Evolutionary conservation across 352 stramenopile genomes (phyloP).

Genomic region (Phytopythium chamaehyphon): DNA sequence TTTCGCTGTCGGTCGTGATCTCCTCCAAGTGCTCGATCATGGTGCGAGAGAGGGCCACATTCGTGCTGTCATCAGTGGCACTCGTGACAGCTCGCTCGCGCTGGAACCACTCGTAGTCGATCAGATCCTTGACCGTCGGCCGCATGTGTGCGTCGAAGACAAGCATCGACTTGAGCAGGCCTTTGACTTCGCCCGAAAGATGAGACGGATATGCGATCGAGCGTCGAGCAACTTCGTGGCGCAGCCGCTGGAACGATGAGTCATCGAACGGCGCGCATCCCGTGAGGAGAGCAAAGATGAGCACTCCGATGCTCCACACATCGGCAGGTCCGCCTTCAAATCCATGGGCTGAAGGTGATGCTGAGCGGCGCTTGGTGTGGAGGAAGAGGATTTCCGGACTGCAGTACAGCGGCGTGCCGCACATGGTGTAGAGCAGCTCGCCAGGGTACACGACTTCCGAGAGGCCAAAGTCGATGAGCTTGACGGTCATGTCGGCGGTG

Average conservation of each 20-base stretch:
- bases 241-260: slow-evolving; percentile 59
- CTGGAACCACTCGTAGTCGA: slow-evolving; percentile 60
- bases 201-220: slow-evolving; percentile 59
- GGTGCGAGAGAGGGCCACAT: background rate
- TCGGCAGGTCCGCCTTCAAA: slow-evolving; percentile 64
- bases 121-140: slow-evolving; percentile 53
- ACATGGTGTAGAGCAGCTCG: slow-evolving; percentile 67
- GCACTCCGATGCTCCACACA: slow-evolving; percentile 73
- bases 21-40: slow-evolving; percentile 3
- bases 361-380: slow-evolving; percentile 23
- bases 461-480: slow-evolving; percentile 96
- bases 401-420: slow-evolving; percentile 80
- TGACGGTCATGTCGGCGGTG: slow-evolving; percentile 89
- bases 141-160: slow-evolving; percentile 54
- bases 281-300: slow-evolving; percentile 81
- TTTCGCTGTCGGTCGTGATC: slow-evolving; percentile 3
- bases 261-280: slow-evolving; percentile 80
- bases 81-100: slow-evolving; percentile 3
- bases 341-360: slow-evolving; percentile 15
- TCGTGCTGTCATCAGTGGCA: slow-evolving; percentile 1
- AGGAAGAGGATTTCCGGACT: slow-evolving; percentile 76
- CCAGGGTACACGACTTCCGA: slow-evolving; percentile 77
- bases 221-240: slow-evolving; percentile 64
- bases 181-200: slow-evolving; percentile 59
- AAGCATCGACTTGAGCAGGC: slow-evolving; percentile 63